phyloP scores from a whole-genome alignment of 2,329 filamentous ascomycete species.

The Talaromyces rugulosus region DNA sequence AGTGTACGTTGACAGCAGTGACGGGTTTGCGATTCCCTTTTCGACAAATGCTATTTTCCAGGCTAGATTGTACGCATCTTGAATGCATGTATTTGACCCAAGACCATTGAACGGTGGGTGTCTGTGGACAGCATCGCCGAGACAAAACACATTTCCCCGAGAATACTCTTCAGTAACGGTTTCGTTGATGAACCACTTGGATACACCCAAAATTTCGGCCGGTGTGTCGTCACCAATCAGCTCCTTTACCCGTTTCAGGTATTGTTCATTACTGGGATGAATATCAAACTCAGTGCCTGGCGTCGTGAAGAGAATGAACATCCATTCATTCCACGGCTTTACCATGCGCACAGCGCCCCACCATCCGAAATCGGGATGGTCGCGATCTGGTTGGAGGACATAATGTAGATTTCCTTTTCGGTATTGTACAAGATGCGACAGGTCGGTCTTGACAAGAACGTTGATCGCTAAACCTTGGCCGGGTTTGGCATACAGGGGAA shows the following conservation, averaged over 20 bases:
- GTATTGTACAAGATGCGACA: constrained; percentile 30
- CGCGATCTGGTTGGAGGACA: constrained; percentile 52
- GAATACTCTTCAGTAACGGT: constrained; percentile 56
- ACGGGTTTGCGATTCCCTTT: constrained; percentile 23
- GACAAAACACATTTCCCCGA: constrained; percentile 49
- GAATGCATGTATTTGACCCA: constrained; percentile 57
- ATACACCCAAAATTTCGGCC: constrained; percentile 50
- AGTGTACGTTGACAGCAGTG: constrained; percentile 41
- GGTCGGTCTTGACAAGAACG: constrained; percentile 48
- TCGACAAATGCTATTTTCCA: constrained; percentile 53
- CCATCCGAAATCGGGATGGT: constrained; percentile 52
- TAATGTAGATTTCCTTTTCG: constrained; percentile 59
- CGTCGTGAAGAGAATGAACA: constrained; percentile 51
- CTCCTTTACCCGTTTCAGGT: constrained; percentile 42
- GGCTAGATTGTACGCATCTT: constrained; percentile 54
- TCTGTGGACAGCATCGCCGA: constrained; percentile 57
- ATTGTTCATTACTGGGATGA: constrained; percentile 46
- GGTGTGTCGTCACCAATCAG: constrained; percentile 54
- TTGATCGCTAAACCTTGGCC: constrained; percentile 50
- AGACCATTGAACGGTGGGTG: constrained; percentile 57
- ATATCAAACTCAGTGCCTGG: constrained; percentile 26
- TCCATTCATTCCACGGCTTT: constrained; percentile 61
- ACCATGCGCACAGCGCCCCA: constrained; percentile 54
- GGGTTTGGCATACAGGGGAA: constrained; percentile 44
- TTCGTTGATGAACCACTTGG: constrained; percentile 60